These are phyloP conservation scores for Xerocomellus amylosporus DNA, from an alignment of 768 basidiomycete species.

Conservation along the genomic window DNA sequence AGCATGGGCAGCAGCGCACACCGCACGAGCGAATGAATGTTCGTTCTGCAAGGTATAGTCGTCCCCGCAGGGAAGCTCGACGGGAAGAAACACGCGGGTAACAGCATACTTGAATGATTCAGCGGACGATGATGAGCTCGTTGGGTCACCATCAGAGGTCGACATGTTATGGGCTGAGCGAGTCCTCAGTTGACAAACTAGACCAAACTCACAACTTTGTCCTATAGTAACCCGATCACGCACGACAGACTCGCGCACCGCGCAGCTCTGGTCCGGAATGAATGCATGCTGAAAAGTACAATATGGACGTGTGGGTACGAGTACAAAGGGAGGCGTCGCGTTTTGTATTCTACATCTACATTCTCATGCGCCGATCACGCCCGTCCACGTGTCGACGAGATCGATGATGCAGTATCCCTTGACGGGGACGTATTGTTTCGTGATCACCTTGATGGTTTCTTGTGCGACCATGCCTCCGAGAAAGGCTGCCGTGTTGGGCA, in stretches of 20 bases:
- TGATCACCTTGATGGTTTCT: conserved; percentile 96
- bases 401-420: conserved; percentile 84
- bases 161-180: too few species aligned
- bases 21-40: too few species aligned
- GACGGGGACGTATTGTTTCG: conserved; percentile 91
- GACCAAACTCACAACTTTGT: too few species aligned
- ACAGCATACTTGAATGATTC: too few species aligned
- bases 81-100: too few species aligned
- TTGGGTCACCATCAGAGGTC: too few species aligned
- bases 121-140: too few species aligned
- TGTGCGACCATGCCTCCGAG: conserved; percentile 94
- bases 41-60: too few species aligned
- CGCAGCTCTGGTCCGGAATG: neutral
- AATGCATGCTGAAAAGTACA: neutral
- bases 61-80: too few species aligned
- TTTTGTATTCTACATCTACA: neutral
- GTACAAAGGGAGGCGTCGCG: neutral
- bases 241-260: neutral
- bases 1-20: too few species aligned
- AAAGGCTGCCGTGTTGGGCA: conserved; percentile 93
- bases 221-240: conserved; percentile 48
- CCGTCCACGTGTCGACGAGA: conserved; percentile 78
- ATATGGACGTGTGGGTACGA: neutral
- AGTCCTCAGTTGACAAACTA: too few species aligned
- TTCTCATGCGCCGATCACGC: conserved; percentile 38